Evolutionary conservation across 305 asterid genomes (phyloP).

Genomic region (Fraxinus velutina): DNA sequence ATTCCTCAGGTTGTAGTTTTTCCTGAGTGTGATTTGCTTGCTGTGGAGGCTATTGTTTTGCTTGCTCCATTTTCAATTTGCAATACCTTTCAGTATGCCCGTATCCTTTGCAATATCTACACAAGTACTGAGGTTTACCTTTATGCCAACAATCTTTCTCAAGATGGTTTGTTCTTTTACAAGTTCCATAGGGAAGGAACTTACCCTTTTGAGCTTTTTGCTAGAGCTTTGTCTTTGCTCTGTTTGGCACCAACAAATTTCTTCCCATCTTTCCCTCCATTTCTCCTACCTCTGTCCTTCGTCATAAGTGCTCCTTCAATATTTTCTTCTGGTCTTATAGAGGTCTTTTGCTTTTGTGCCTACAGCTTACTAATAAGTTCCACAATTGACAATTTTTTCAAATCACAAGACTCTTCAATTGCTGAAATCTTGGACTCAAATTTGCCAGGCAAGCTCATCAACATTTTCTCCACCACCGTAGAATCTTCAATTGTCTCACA

Average conservation of each 20-base stretch:
- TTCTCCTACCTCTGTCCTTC: not conserved
- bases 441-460: not conserved
- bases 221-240: too few species aligned
- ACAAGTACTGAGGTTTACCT: too few species aligned
- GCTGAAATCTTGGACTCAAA: not conserved
- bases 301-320: not conserved
- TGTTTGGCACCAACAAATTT: not conserved
- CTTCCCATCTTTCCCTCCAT: not conserved
- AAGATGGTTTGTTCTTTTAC: too few species aligned
- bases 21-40: not conserved
- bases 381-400: not conserved
- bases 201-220: not conserved
- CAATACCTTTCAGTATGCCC: too few species aligned
- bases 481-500: not conserved
- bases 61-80: not conserved
- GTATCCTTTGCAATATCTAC: too few species aligned
- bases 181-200: too few species aligned
- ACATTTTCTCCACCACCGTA: not conserved
- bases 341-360: not conserved
- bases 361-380: not conserved
- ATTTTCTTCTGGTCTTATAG: not conserved
- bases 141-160: too few species aligned
- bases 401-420: not conserved
- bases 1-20: not conserved
- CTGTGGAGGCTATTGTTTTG: not conserved